A percentile compares a stretch with the other conserved stretches of the same genome.
Evolutionary conservation across 768 basidiomycete genomes (phyloP).

Genomic region (Tremella fuciformis): DNA sequence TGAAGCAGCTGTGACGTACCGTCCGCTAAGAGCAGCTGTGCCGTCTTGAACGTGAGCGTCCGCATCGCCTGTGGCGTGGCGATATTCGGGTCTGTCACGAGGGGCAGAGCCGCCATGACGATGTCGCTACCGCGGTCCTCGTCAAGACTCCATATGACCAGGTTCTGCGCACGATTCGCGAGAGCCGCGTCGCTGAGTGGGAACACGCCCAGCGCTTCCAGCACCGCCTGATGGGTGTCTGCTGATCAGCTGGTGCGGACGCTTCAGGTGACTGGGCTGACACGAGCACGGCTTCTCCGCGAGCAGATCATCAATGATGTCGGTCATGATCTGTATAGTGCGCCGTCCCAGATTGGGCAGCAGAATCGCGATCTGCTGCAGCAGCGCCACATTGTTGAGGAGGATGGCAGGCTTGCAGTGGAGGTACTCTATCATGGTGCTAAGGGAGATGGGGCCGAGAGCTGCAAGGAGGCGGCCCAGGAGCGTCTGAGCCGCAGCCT

Average conservation of each 20-base stretch:
- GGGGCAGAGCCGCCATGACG: slow-evolving; percentile 35
- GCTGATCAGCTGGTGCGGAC: neutral
- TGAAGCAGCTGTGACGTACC: slow-evolving; percentile 28
- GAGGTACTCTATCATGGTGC: slow-evolving; percentile 36
- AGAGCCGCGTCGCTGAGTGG: slow-evolving; percentile 33
- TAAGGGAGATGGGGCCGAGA: slow-evolving; percentile 32
- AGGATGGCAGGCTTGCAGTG: slow-evolving; percentile 26
- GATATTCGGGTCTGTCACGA: slow-evolving; percentile 30
- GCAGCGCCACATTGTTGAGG: slow-evolving; percentile 27
- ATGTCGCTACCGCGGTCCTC: slow-evolving; percentile 31
- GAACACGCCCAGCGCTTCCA: slow-evolving; percentile 34
- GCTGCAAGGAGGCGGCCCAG: slow-evolving; percentile 28
- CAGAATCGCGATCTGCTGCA: slow-evolving; percentile 37
- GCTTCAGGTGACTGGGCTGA: slow-evolving; percentile 1
- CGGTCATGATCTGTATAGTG: slow-evolving; percentile 31
- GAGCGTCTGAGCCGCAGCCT: slow-evolving; percentile 29
- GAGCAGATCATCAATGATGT: slow-evolving; percentile 32
- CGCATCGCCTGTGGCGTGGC: slow-evolving; percentile 25
- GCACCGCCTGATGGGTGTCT: slow-evolving; percentile 27
- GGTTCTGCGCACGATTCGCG: slow-evolving; percentile 24
- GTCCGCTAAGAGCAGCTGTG: slow-evolving; percentile 39
- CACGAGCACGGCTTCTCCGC: slow-evolving; percentile 12
- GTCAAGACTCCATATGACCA: slow-evolving; percentile 41
- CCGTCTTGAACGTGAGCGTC: slow-evolving; percentile 34
- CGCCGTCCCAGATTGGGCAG: slow-evolving; percentile 30